Evolutionary conservation across 2,329 filamentous ascomycete genomes (phyloP).

Genomic region (Lomentospora prolificans): DNA sequence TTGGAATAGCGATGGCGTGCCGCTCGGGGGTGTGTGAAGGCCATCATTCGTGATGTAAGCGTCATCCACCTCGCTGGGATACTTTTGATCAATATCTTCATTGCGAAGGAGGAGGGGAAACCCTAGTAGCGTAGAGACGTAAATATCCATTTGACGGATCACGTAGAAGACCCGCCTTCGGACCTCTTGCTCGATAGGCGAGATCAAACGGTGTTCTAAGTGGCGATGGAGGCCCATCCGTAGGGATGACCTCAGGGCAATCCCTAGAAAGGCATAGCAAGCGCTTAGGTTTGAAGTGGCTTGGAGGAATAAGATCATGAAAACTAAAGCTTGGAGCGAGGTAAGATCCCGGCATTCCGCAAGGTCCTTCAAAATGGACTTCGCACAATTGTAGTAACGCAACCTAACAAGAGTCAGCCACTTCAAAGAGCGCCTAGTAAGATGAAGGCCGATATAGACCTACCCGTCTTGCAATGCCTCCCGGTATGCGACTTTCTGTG

Average conservation of each 20-base stretch:
- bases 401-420: constrained; percentile 36
- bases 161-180: constrained; percentile 58
- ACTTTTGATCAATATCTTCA: constrained; percentile 58
- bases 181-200: constrained; percentile 53
- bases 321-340: constrained; percentile 65
- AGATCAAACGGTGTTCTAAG: constrained; percentile 52
- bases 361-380: constrained; percentile 54
- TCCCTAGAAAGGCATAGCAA: constrained; percentile 72
- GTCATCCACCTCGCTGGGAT: constrained; percentile 56
- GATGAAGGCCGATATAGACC: constrained; percentile 12
- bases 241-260: constrained; percentile 65
- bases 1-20: constrained; percentile 49
- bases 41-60: constrained; percentile 53
- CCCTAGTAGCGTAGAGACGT: constrained; percentile 57
- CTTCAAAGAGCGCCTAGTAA: neutral
- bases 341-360: constrained; percentile 64
- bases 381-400: constrained; percentile 63
- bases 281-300: constrained; percentile 68
- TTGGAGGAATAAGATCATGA: constrained; percentile 74
- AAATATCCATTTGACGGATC: constrained; percentile 61
- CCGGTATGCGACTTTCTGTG: constrained; percentile 37
- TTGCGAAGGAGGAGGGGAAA: constrained; percentile 53
- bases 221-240: constrained; percentile 71
- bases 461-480: constrained; percentile 47
- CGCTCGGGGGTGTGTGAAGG: constrained; percentile 43